Base-by-base conservation (phyloP, 2,329 filamentous ascomycete species). In the Sclerotinia spermophila region DNA sequence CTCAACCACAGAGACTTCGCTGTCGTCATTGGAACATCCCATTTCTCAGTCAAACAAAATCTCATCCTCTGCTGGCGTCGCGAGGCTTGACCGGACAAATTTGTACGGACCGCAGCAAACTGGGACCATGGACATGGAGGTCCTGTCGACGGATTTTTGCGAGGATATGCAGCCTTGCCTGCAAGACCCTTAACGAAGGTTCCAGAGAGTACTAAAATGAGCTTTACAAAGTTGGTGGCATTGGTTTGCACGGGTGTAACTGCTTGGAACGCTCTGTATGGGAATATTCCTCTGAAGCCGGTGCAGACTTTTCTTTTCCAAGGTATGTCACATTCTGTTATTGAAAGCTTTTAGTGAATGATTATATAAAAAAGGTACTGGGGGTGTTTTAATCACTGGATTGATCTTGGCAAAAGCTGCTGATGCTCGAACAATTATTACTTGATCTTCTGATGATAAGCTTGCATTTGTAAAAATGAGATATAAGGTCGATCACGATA, bases 271-370 rank as follows among this genome's bases (percentile, higher is more conserved):
- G 78, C 81, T 5, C 79, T 86, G 64, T 83, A 83, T 73, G 81
- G 81, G 8, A 80, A 80, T 76, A 71, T 76, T 2, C 78, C 81
- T 3, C 75, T 83, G 70, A 81, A 79, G 10, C 80, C 81, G 27
- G 81, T 79, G 0, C 79, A 83, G 69, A 82, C 76, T 7, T 77
- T 82, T 11, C 72, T 82, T 10, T 74, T 81, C 15, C 80, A 80
- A 35, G 79, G 80, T 15, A 83, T 79, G 0, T 81, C 42, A 65
- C 27, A 2, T 76, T 74, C 62, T 13, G 78, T 82, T 17, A 79
- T 86, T 48, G 80, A 82, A 2, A 85, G 84, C 4, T 72, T 86
- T 71, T 84, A 85, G 79, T 84, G 85, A 67, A 84, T 85, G 24
- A 83, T 83, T 71, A 84, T 60, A 38, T 5, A 84, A 2, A 80